phyloP scores from a whole-genome alignment of 345 rosid genomes.

The Laguncularia racemosa region DNA sequence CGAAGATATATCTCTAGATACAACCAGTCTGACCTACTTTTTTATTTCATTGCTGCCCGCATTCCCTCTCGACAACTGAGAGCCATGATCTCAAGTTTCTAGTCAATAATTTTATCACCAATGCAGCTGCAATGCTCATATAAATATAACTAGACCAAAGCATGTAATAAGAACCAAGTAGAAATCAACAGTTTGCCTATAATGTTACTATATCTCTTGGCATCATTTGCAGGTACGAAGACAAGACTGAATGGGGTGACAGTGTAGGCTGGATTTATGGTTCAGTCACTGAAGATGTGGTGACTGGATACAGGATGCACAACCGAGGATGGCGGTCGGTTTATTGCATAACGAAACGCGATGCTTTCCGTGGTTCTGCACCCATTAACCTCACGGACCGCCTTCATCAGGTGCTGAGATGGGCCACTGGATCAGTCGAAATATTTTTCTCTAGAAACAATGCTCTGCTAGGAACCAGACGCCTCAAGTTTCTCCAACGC shows the following conservation, averaged over 20 bases:
- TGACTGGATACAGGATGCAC: conserved; percentile 94
- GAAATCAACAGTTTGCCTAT: background rate
- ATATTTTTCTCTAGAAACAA: conserved; percentile 87
- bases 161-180: no score
- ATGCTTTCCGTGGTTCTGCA: conserved; percentile 87
- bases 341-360: conserved; percentile 84
- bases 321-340: conserved; percentile 95
- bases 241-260: conserved; percentile 88
- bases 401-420: conserved; percentile 85
- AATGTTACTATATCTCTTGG: background rate
- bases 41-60: no score
- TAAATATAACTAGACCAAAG: no score
- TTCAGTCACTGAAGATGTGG: conserved; percentile 77
- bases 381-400: conserved; percentile 90
- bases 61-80: no score
- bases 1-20: no score
- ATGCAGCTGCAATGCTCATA: no score
- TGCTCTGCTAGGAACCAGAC: conserved; percentile 46
- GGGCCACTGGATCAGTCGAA: conserved; percentile 97
- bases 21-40: no score
- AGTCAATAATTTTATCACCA: no score
- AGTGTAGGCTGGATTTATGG: conserved; percentile 91
- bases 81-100: no score
- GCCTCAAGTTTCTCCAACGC: conserved; percentile 84
- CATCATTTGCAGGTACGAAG: conserved; percentile 44